Evolutionary conservation across 164 flowering plant genomes (phyloP).

Genomic region (Sextonia rubra): DNA sequence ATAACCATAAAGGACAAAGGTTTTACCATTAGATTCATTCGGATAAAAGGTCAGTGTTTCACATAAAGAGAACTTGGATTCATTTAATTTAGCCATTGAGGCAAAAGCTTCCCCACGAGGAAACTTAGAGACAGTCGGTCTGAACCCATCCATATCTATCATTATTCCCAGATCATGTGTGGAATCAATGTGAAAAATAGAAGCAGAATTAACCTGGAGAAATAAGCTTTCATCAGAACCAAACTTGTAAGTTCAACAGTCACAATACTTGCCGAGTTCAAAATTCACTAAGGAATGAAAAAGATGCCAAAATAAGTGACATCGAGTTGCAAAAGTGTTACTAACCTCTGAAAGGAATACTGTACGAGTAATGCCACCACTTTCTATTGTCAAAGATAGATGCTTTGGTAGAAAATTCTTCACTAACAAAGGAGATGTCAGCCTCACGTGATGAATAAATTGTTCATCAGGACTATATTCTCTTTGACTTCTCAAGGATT

Average conservation of each 20-base stretch:
- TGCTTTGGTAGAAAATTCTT: conserved; percentile 64
- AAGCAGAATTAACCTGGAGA: conserved; percentile 62
- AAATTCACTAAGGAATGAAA: neutral
- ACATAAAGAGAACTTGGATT: conserved; percentile 51
- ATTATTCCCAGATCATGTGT: conserved; percentile 71
- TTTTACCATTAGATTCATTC: conserved; percentile 43
- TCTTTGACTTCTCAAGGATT: conserved; percentile 1
- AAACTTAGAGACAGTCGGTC: conserved; percentile 47
- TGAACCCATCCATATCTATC: conserved; percentile 54
- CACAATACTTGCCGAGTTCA: neutral
- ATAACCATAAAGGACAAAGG: neutral
- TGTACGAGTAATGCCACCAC: conserved; percentile 56
- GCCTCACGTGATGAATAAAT: conserved; percentile 51
- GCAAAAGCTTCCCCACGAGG: conserved; percentile 73
- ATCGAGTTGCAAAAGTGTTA: conserved; percentile 2
- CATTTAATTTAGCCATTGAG: conserved; percentile 59
- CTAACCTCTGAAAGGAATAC: conserved; percentile 68
- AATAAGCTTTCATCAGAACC: neutral
- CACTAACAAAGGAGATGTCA: conserved; percentile 68
- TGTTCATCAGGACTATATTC: conserved; percentile 29
- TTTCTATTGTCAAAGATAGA: conserved; percentile 51
- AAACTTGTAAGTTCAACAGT: neutral
- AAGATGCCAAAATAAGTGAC: neutral
- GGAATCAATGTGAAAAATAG: conserved; percentile 69
- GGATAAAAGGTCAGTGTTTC: conserved; percentile 59